Conservation (phyloP, 2,329 filamentous ascomycete species). For the Malbranchea zuffiana region DNA sequence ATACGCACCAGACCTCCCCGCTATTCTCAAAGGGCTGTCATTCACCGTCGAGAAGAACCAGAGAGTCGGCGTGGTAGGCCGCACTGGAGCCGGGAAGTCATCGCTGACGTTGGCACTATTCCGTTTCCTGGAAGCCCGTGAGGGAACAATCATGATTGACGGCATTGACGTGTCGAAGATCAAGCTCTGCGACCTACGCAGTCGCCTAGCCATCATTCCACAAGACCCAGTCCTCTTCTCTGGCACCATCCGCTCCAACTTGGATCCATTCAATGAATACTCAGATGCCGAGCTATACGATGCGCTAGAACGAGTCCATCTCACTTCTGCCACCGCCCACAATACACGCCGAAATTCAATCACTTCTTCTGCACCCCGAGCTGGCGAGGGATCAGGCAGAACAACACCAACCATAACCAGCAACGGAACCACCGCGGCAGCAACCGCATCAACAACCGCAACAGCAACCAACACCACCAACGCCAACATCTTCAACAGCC, state of each 20-base stretch:
- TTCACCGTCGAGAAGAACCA: constrained; percentile 58
- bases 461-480: constrained; percentile 27
- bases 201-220: constrained; percentile 69
- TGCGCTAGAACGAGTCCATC: constrained; percentile 58
- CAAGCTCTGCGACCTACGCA: constrained; percentile 57
- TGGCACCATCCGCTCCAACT: constrained; percentile 63
- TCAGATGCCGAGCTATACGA: constrained; percentile 58
- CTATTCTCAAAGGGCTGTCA: constrained; percentile 57
- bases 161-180: constrained; percentile 64
- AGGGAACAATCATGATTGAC: constrained; percentile 59
- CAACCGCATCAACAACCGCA: constrained; percentile 24
- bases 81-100: constrained; percentile 69
- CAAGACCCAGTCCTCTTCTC: constrained; percentile 75
- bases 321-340: constrained; percentile 40
- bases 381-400: constrained; percentile 10
- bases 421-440: constrained; percentile 16
- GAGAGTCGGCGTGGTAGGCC: constrained; percentile 63
- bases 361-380: background rate
- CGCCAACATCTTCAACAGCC: constrained; percentile 52
- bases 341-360: constrained; percentile 3
- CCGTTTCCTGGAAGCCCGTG: constrained; percentile 60
- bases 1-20: constrained; percentile 60
- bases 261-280: constrained; percentile 65
- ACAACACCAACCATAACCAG: constrained; percentile 14
- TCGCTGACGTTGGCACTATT: constrained; percentile 65